Percentiles rank a stretch among this genome's conserved stretches.
Conservation (phyloP, 495 filamentous ascomycete genomes). For the Tuber indicum region DNA sequence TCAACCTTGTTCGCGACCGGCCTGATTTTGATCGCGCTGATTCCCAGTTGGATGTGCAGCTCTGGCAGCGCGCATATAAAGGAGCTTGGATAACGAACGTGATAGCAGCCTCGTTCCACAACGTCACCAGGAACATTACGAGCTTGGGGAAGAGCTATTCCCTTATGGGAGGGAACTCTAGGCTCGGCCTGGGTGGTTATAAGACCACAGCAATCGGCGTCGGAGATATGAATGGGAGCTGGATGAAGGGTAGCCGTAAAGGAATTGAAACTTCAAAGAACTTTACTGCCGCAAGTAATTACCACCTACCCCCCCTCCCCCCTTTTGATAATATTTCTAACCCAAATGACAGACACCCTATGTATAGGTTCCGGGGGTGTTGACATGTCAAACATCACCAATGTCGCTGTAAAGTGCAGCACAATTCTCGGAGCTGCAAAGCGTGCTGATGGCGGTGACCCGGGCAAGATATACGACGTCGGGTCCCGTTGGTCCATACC, state of each 20-base stretch:
- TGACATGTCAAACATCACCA: constrained; percentile 45
- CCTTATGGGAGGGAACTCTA: neutral
- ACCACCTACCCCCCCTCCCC: neutral
- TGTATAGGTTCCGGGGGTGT: constrained; percentile 37
- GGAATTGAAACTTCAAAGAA: constrained; percentile 9
- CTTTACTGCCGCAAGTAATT: constrained; percentile 6
- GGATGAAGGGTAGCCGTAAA: constrained; percentile 4
- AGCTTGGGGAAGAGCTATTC: constrained; percentile 4
- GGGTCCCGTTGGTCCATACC: constrained; percentile 44
- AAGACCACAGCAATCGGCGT: neutral
- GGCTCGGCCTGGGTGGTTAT: neutral
- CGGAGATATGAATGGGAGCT: neutral
- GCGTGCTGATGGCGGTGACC: constrained; percentile 35
- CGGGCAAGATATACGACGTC: constrained; percentile 38
- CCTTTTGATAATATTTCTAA: neutral
- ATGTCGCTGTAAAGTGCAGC: constrained; percentile 44
- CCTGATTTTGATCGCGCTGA: constrained; percentile 18
- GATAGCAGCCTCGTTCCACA: constrained; percentile 26
- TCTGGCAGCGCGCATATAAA: constrained; percentile 44
- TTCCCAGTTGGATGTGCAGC: constrained; percentile 40
- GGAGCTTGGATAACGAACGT: constrained; percentile 47
- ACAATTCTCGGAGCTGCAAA: constrained; percentile 44
- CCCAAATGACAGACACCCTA: constrained; percentile 21
- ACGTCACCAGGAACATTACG: constrained; percentile 30
- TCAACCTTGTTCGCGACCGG: constrained; percentile 13